Evolutionary conservation across 1,139 yeast genomes (phyloP).

Genomic region (Nakaseomyces nivariensis): DNA sequence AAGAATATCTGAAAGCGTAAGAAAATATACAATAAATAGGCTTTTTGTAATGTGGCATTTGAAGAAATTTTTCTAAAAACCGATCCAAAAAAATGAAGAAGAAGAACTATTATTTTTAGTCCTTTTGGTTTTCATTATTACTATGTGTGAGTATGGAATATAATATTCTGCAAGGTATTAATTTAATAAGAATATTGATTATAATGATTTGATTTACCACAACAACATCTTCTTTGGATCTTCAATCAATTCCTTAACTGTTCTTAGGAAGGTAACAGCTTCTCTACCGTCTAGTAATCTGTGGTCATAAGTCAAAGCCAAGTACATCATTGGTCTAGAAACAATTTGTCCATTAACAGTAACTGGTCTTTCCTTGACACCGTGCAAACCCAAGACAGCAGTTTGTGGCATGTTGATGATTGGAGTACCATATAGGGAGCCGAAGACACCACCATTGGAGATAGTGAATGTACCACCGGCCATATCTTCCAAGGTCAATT

Average conservation of each 20-base stretch:
- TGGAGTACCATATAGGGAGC: slow-evolving; percentile 96
- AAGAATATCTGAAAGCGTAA: slow-evolving; percentile 1
- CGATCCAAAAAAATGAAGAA: background rate
- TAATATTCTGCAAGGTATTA: background rate
- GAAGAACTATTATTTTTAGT: background rate
- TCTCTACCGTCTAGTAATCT: slow-evolving; percentile 98
- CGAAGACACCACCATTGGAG: slow-evolving; percentile 98
- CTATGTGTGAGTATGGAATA: background rate
- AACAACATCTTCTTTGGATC: slow-evolving; percentile 98
- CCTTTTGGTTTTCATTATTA: background rate
- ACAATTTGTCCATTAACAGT: slow-evolving; percentile 94
- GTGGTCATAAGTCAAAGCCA: slow-evolving; percentile 97
- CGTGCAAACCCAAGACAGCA: slow-evolving; percentile 95
- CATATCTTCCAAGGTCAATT: slow-evolving; percentile 96
- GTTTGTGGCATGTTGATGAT: slow-evolving; percentile 97
- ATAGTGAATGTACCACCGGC: slow-evolving; percentile 99
- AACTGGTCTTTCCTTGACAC: slow-evolving; percentile 95
- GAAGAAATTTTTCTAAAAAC: background rate
- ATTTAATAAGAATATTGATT: background rate
- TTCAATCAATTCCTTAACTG: slow-evolving; percentile 92
- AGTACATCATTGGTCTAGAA: slow-evolving; percentile 98
- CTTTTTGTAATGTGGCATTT: background rate
- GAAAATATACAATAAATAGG: background rate
- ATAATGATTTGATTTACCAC: slow-evolving; percentile 30
- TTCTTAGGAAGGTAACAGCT: slow-evolving; percentile 94